A percentile compares a stretch with the other conserved stretches of the same genome.
Evolutionary conservation across 1,139 yeast species (phyloP).

Genomic region (Kurtzmaniella quercitrusa): DNA sequence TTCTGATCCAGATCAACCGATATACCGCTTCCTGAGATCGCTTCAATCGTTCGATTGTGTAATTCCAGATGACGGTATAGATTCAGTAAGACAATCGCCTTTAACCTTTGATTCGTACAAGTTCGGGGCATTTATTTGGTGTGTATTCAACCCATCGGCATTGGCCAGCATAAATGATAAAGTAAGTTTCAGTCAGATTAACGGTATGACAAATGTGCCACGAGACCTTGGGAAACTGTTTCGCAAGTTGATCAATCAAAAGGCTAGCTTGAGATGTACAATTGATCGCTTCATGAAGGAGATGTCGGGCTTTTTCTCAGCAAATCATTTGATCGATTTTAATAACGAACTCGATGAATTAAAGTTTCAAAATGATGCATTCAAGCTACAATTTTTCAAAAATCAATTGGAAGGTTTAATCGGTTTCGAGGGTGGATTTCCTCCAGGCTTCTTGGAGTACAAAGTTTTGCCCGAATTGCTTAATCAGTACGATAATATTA

Average conservation of each 20-base stretch:
- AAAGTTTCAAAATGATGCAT: constrained; percentile 44
- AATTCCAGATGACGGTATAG: constrained; percentile 50
- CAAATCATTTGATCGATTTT: constrained; percentile 43
- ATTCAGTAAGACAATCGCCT: constrained; percentile 33
- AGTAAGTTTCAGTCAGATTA: constrained; percentile 6
- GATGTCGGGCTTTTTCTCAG: constrained; percentile 38
- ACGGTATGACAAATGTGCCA: constrained; percentile 13
- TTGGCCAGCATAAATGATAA: constrained; percentile 10
- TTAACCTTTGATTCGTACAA: constrained; percentile 61
- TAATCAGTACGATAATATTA: constrained; percentile 26
- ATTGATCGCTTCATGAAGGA: constrained; percentile 47
- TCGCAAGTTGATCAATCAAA: constrained; percentile 21
- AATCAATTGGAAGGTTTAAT: constrained; percentile 33
- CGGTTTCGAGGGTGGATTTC: constrained; percentile 24
- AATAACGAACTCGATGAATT: constrained; percentile 51
- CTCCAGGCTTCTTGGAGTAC: constrained; percentile 59
- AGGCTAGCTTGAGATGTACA: constrained; percentile 40
- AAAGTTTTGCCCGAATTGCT: constrained; percentile 68
- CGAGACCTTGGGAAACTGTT: constrained; percentile 12
- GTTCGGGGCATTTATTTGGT: constrained; percentile 54
- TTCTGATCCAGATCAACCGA: constrained; percentile 48
- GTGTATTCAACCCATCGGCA: constrained; percentile 32
- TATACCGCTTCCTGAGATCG: constrained; percentile 27
- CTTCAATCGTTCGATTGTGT: constrained; percentile 24
- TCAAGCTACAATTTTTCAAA: constrained; percentile 52